These are phyloP conservation scores for Chrysosporium queenslandicum DNA, from an alignment of 2,329 filamentous ascomycete species.

Conservation along the genomic window DNA sequence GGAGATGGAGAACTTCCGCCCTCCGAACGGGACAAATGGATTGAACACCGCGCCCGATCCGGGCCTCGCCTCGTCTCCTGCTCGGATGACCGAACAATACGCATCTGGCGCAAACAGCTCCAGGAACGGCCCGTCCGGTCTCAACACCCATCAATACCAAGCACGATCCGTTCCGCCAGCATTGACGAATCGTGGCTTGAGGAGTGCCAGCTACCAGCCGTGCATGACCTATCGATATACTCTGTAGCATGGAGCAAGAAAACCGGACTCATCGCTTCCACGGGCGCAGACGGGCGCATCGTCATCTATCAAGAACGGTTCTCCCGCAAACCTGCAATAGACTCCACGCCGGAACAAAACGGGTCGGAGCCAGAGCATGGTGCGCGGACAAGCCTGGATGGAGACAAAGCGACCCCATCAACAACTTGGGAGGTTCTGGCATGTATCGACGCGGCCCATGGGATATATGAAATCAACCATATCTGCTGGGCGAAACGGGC, in stretches of 20 bases:
- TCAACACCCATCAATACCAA: conserved; percentile 51
- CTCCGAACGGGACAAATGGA: conserved; percentile 22
- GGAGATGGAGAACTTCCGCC: conserved; percentile 6
- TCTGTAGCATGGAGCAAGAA: conserved; percentile 70
- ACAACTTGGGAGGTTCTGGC: conserved; percentile 63
- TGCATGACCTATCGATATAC: conserved; percentile 74
- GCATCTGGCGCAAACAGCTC: conserved; percentile 63
- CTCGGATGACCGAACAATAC: conserved; percentile 70
- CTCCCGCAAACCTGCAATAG: not conserved
- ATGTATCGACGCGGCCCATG: conserved; percentile 65
- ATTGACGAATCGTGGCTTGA: conserved; percentile 77
- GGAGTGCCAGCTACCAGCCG: conserved; percentile 61
- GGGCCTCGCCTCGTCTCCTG: conserved; percentile 62
- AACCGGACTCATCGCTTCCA: conserved; percentile 72
- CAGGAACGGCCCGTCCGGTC: conserved; percentile 40
- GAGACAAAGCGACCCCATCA: conserved; percentile 13
- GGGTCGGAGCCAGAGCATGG: not conserved
- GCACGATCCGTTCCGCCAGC: conserved; percentile 65
- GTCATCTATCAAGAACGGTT: conserved; percentile 62
- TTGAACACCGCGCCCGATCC: conserved; percentile 24
- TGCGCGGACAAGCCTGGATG: not conserved
- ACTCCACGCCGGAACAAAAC: not conserved
- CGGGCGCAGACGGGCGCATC: conserved; percentile 75
- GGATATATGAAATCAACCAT: conserved; percentile 90
- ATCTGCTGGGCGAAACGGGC: conserved; percentile 74